Evolutionary conservation across 2,329 filamentous ascomycete species (phyloP).

Genomic region (Whalleya microplaca): DNA sequence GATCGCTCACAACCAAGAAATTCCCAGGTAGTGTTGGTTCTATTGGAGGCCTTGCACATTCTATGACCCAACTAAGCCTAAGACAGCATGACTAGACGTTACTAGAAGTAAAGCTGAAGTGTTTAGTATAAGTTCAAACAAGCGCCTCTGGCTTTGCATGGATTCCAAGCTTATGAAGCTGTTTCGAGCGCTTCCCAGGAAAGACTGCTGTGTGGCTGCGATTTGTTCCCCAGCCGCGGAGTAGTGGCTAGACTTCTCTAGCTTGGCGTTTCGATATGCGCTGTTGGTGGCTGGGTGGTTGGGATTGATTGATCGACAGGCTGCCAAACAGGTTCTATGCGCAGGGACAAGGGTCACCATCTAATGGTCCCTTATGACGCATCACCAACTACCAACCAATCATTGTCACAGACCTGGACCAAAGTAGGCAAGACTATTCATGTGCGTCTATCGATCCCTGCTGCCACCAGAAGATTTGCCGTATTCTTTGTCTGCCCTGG

Average conservation of each 20-base stretch:
- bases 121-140: no score
- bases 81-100: no score
- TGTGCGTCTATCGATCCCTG: conserved; percentile 15
- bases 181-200: neutral
- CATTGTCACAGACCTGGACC: conserved; percentile 20
- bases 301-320: conserved; percentile 7
- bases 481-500: conserved; percentile 11
- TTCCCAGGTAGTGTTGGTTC: no score
- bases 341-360: conserved; percentile 10
- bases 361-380: conserved; percentile 21
- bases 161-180: no score
- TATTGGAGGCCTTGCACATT: no score
- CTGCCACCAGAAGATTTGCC: neutral
- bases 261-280: neutral
- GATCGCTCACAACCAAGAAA: no score
- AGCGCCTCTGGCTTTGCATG: no score
- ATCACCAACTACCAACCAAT: conserved; percentile 24
- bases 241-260: no score
- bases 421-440: conserved; percentile 28
- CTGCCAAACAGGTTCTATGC: conserved; percentile 18
- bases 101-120: no score
- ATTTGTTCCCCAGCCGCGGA: neutral
- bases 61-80: no score
- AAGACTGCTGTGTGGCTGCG: neutral
- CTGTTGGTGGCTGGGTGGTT: neutral